Base-by-base conservation (phyloP, 306 rosid genomes). In the Herpetospermum pedunculosum region DNA sequence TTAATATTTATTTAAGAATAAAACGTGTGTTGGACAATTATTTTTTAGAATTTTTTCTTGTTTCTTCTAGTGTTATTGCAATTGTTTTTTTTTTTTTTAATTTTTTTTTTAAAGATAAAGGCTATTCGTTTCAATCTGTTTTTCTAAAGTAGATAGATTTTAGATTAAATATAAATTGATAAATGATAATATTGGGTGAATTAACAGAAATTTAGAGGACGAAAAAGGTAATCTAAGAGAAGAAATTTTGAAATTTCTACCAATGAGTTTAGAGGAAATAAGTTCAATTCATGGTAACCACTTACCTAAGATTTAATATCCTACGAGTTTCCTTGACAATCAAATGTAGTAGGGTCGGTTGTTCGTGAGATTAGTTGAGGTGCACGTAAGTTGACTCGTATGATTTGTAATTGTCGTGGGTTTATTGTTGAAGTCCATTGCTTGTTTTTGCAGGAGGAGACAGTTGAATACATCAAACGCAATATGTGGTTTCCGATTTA, bases 401-500 rank as follows among this genome's bases (percentile, higher is more conserved):
- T n/a, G n/a, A n/a, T n/a, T n/a, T n/a, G n/a, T 37, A 18, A 19
- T 49, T 49, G 19, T 28, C 7, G 14, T 62, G 52, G 72, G 41
- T 49, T 63, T 70, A 53, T 62, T 57, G 47, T 63, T 72, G 11
- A 50, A 67, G 30, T 28, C 29, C 69, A 73, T 75, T 78, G 40
- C 43, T 79, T 84, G 0, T 77, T 70, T 80, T 12, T 82, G 81
- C 90, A 92, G 97, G 96, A 88, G 69, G 93, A 89, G 75, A 85
- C 83, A 2, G 83, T 83, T 79, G 78, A 83, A 46, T 85, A 87
- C 37, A 81, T 92, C 19, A 82, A 82, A 64, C 49, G 52, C 69
- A 86, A 52, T 29, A 88, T 92, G 97, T 92, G 98, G 98, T 88
- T 72, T 85, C 97, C 96, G 25, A 74, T 87, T 81, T 92, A 92